Base-by-base conservation (phyloP, 345 rosid genomes). In the Boechera divaricarpa region DNA sequence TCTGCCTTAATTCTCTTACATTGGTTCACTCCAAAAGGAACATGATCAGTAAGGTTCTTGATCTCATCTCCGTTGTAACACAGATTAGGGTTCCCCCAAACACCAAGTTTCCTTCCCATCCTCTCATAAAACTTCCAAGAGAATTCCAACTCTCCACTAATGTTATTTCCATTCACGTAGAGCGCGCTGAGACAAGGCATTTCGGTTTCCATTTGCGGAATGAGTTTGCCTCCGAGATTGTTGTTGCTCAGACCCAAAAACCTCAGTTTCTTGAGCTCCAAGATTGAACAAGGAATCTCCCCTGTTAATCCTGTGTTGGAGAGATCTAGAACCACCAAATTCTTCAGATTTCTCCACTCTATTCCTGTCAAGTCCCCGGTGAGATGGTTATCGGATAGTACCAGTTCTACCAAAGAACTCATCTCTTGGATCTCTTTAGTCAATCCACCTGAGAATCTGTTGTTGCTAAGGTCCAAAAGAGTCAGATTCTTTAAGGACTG, bases 101-200 rank as follows among this genome's bases (percentile, higher is more conserved):
- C 94, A 70, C 94, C 91, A 62, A 94, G 91, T 18, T 96, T 91
- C 80, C 92, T 86, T 31, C 95, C 90, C 84, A 94, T 73, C 72
- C 81, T 92, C 78, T 77, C 65, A 74, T 86, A 89, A 67, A 94
- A 94, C 73, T 13, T 41, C 47, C 56, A 44, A 24, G 97, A 73
- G 74, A 92, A 90, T 61, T 78, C 62, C 12, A 94, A 83, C 87
- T 81, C 88, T 74, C 98, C 98, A 47, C 89, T 85, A 79, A 90
- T 85, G 80, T 94, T 89, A 82, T 94, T 94, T 72, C 94, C 93
- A 33, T 86, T 83, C 7, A 92, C 65, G 82, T 89, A 92, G 21
- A 94, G 78, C 6, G 95, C 88, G 64, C 73, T 80, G 21, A 94
- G 73, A 75, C 81, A 42, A 29, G 95, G 93, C 86, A 92, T 73